These are phyloP conservation scores for Annona squamosa DNA, from an alignment of 164 flowering plant species.

Conservation along the genomic window DNA sequence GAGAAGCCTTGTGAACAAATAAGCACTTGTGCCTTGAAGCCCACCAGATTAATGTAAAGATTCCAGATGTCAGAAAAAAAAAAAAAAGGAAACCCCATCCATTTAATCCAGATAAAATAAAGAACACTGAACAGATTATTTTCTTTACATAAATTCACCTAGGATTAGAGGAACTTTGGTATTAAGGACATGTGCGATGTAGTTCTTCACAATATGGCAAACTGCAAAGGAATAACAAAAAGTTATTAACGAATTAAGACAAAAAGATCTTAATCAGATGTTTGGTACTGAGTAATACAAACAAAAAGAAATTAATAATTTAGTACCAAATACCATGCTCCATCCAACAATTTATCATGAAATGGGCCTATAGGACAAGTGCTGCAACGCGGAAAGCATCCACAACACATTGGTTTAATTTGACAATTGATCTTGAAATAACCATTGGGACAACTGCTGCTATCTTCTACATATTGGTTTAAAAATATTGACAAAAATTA, in stretches of 20 bases:
- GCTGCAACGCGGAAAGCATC: too few species aligned
- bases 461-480: too few species aligned
- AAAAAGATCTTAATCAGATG: background rate
- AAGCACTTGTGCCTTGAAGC: background rate
- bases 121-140: background rate
- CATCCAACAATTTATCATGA: background rate
- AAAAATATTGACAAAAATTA: too few species aligned
- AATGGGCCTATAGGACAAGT: background rate
- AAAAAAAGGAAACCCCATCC: background rate
- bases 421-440: too few species aligned
- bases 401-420: too few species aligned
- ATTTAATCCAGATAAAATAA: background rate
- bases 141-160: slow-evolving; percentile 34
- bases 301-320: slow-evolving; percentile 2
- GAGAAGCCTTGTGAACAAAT: background rate
- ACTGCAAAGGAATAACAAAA: slow-evolving; percentile 40
- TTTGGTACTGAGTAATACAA: background rate
- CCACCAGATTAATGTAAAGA: background rate
- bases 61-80: background rate
- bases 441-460: too few species aligned
- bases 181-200: slow-evolving; percentile 62
- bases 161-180: slow-evolving; percentile 75
- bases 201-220: slow-evolving; percentile 85
- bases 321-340: background rate
- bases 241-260: background rate